Percentiles rank a stretch among this genome's conserved stretches.
These are phyloP conservation scores for Camelina neglecta DNA, from an alignment of 345 rosid genomes.

Conservation along the genomic window DNA sequence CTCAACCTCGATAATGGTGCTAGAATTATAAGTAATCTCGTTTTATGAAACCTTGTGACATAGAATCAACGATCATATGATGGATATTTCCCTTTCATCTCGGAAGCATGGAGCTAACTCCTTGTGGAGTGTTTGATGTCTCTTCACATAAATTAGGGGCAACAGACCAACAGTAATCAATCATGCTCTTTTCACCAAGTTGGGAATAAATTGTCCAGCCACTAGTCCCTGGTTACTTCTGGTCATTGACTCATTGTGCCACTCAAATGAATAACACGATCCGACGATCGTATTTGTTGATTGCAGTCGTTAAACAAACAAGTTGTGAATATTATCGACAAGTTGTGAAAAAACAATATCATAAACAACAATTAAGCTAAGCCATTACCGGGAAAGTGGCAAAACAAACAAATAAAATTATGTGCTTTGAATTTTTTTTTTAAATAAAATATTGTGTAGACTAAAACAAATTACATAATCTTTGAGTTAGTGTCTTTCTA, in stretches of 20 bases:
- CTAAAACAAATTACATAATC: constrained; percentile 1
- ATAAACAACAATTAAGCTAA: background rate
- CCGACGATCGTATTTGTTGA: background rate
- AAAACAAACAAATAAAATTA: background rate
- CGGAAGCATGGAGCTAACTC: too few species aligned
- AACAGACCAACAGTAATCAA: background rate
- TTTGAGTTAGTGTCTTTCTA: constrained; percentile 6
- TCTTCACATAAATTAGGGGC: background rate
- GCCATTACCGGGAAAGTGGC: background rate
- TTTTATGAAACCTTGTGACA: too few species aligned
- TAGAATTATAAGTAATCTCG: too few species aligned
- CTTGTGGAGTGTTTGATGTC: background rate
- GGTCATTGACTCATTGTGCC: background rate
- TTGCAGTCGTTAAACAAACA: constrained; percentile 2
- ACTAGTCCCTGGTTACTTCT: background rate
- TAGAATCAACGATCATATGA: too few species aligned
- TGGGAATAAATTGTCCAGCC: background rate
- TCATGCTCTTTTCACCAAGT: background rate
- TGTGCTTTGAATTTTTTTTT: background rate
- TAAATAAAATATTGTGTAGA: background rate
- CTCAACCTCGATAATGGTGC: too few species aligned
- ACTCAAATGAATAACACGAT: background rate
- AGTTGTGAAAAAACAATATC: background rate
- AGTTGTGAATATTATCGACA: background rate
- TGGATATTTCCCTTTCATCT: too few species aligned